These are phyloP conservation scores for Stachybotrys chlorohalonatus DNA, from an alignment of 2,329 filamentous ascomycete species.

Conservation along the genomic window DNA sequence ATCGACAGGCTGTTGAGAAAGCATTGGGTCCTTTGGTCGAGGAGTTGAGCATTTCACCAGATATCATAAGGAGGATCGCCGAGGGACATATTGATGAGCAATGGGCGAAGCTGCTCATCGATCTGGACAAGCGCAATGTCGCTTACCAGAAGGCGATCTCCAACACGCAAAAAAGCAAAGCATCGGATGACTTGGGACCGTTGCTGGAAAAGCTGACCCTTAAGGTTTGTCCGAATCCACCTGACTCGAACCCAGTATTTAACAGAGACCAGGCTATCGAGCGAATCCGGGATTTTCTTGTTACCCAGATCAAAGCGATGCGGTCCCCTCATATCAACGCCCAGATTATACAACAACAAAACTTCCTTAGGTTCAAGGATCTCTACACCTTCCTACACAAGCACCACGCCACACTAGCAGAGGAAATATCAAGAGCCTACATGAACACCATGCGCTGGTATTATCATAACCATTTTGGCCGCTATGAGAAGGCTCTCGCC, in stretches of 20 bases:
- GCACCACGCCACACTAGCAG: conserved; percentile 73
- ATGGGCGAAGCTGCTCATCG: conserved; percentile 75
- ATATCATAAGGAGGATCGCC: conserved; percentile 73
- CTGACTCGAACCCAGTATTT: background rate
- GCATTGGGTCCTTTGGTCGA: conserved; percentile 82
- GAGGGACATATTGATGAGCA: conserved; percentile 84
- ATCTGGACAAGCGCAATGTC: conserved; percentile 71
- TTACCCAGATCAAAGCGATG: conserved; percentile 87
- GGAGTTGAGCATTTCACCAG: conserved; percentile 80
- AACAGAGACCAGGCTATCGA: conserved; percentile 59
- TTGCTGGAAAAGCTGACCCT: conserved; percentile 75
- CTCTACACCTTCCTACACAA: conserved; percentile 77
- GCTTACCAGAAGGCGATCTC: conserved; percentile 60
- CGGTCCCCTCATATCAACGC: conserved; percentile 95
- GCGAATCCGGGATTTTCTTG: conserved; percentile 87
- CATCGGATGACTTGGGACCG: conserved; percentile 74
- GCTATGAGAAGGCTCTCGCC: conserved; percentile 75
- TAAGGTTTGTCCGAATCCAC: conserved; percentile 42
- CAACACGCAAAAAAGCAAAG: conserved; percentile 58
- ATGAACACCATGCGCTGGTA: conserved; percentile 99
- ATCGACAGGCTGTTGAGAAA: conserved; percentile 82
- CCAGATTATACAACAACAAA: conserved; percentile 91
- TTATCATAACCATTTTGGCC: conserved; percentile 81
- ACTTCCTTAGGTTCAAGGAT: conserved; percentile 81
- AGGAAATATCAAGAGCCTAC: conserved; percentile 88